Percentiles rank a stretch among this genome's conserved stretches.
These are phyloP conservation scores for Cordia subcordata DNA, from an alignment of 257 asterid species.

Conservation along the genomic window DNA sequence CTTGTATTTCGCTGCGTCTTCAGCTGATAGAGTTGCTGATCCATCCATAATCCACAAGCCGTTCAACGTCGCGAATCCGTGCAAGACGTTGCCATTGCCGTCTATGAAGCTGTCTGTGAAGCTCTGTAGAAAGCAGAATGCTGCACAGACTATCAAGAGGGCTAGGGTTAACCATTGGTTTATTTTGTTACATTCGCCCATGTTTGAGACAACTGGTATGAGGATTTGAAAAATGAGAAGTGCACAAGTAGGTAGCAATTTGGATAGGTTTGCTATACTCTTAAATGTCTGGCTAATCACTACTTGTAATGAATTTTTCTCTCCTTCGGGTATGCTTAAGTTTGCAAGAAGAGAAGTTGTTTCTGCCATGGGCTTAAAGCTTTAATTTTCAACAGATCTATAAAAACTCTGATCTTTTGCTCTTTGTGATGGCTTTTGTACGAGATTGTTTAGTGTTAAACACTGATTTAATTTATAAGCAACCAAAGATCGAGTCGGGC, in stretches of 20 bases:
- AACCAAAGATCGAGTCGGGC: too few relatives aligned
- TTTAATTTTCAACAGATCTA: too few relatives aligned
- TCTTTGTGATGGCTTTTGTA: too few relatives aligned
- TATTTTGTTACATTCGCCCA: not conserved
- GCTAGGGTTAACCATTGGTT: not conserved
- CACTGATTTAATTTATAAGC: too few relatives aligned
- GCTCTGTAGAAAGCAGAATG: not conserved
- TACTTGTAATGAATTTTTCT: not conserved
- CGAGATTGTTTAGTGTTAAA: too few relatives aligned
- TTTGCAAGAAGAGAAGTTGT: not conserved
- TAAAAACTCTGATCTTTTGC: too few relatives aligned
- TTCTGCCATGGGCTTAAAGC: not conserved
- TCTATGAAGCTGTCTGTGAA: not conserved
- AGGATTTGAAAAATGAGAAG: not conserved
- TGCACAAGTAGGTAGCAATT: not conserved
- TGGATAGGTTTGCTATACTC: not conserved
- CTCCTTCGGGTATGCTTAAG: not conserved
- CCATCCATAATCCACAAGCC: constrained; percentile 95
- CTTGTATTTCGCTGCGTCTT: constrained; percentile 46
- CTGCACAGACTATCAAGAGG: not conserved
- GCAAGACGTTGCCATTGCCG: not conserved
- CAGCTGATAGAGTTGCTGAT: constrained; percentile 41
- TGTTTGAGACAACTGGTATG: not conserved
- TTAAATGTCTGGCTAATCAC: not conserved
- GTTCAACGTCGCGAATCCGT: not conserved